A percentile compares a stretch with the other conserved stretches of the same genome.
Conservation (phyloP, 1,284 basidiomycete species). For the Cutaneotrichosporon sp. region DNA sequence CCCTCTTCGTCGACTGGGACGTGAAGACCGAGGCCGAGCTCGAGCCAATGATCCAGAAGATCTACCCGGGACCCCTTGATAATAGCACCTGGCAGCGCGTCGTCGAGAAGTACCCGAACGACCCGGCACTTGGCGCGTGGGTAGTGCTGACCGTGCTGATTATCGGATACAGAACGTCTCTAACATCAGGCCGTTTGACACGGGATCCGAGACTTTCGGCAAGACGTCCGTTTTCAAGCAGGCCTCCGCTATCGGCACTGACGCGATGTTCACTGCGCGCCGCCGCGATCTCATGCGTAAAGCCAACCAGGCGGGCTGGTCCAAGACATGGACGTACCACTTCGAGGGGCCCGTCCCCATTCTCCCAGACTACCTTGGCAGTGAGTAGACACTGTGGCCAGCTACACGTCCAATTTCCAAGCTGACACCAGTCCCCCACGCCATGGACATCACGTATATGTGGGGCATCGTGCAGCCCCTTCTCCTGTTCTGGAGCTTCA, state of each 20-base stretch:
- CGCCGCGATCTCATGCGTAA: constrained; percentile 31
- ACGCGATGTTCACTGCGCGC: constrained; percentile 32
- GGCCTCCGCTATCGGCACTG: constrained; percentile 28
- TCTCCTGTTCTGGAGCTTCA: constrained; percentile 8
- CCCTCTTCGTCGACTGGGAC: constrained; percentile 14
- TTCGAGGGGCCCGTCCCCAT: constrained; percentile 21
- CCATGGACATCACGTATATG: constrained; percentile 27
- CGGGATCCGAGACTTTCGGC: constrained; percentile 16
- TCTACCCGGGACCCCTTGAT: constrained; percentile 19
- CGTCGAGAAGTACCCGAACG: constrained; percentile 29
- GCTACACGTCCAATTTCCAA: too few species aligned
- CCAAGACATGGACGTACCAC: constrained; percentile 35
- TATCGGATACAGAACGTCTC: too few species aligned
- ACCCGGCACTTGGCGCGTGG: constrained; percentile 24
- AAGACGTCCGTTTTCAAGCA: constrained; percentile 27
- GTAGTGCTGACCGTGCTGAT: too few species aligned
- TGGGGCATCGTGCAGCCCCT: constrained; percentile 19
- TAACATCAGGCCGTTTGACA: constrained; percentile 43
- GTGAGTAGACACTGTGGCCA: too few species aligned
- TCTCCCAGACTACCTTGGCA: neutral
- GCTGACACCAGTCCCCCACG: constrained; percentile 15
- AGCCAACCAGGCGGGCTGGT: constrained; percentile 23
- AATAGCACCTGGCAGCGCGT: constrained; percentile 18
- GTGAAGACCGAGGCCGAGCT: neutral
- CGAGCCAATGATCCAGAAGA: constrained; percentile 11